These are phyloP conservation scores for Casuarina cunninghamiana DNA, from an alignment of 306 rosid species.

Conservation along the genomic window DNA sequence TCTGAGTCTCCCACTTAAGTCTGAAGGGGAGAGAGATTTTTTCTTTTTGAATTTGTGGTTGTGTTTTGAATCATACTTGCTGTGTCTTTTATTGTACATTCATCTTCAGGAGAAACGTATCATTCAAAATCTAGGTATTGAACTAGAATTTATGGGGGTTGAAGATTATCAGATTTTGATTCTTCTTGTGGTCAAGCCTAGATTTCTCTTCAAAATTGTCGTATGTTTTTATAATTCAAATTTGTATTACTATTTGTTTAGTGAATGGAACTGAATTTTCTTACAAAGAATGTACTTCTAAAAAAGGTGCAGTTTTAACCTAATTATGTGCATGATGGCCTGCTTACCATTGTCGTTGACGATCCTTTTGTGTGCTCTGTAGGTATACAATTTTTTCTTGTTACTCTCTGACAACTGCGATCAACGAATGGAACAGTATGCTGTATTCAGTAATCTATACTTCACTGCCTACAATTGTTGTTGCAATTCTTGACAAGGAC, in stretches of 20 bases:
- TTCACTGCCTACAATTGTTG: conserved; percentile 76
- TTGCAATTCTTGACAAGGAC: conserved; percentile 95
- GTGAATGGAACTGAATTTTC: background rate
- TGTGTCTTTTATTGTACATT: background rate
- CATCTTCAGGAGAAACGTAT: background rate
- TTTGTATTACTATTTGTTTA: background rate
- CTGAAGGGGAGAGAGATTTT: background rate
- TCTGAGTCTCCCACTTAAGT: background rate
- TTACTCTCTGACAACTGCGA: conserved; percentile 79
- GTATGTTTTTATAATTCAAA: background rate
- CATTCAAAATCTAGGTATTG: background rate
- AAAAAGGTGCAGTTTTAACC: background rate
- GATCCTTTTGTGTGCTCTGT: conserved; percentile 12
- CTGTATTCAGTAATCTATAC: conserved; percentile 81
- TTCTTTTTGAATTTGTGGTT: background rate
- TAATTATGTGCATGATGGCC: background rate
- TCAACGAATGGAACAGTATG: conserved; percentile 88
- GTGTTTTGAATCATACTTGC: background rate
- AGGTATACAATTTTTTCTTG: conserved; percentile 84
- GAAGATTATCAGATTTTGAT: conserved; percentile 3
- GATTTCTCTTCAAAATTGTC: background rate
- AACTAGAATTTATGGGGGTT: background rate
- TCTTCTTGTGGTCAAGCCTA: background rate
- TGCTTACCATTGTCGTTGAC: conserved; percentile 16
- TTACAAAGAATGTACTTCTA: background rate